Evolutionary conservation across 2,329 filamentous ascomycete genomes (phyloP), one percentile per base, ranked within the genome.

Genomic region (Scytalidium sp.): DNA sequence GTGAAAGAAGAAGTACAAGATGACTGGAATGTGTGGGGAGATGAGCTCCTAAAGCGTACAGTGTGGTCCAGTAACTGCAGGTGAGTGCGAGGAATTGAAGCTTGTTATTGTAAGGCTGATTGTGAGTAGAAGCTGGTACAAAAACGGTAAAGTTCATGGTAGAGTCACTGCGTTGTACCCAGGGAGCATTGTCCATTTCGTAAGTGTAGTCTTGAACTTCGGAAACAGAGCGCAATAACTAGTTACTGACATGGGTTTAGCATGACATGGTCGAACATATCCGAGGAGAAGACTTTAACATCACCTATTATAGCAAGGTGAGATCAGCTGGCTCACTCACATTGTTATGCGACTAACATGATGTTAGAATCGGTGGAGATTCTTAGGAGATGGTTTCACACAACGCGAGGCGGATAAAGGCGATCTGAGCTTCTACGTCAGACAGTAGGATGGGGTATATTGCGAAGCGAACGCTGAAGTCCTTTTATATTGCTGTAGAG

Each of bases 241-340:
- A 29, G 13, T 29, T 29, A 29, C 25, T 29, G 25, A 29, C 13
- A 29, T 8, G 7, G 25, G 25, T 8, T 29, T 29, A 29, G 25
- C 25, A 65, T 40, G 55, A 64, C 49, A 50, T 68, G 49, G 57
- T 71, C 17, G 57, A 64, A 10, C 63, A 68, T 3, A 67, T 78
- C 11, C 63, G 75, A 8, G 66, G 66, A 1, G 75, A 79, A 56
- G 74, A 79, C 54, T 77, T 75, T 53, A 67, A 76, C 3, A 69
- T 77, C 39, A 61, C 59, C 43, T 77, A 77, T 53, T 63, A 65
- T 41, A 69, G 64, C n/a, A n/a, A n/a, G n/a, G n/a, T n/a, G n/a
- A n/a, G n/a, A n/a, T n/a, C n/a, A n/a, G n/a, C n/a, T n/a, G n/a
- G n/a, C n/a, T n/a, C n/a, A n/a, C n/a, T n/a, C n/a, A n/a, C n/a